Base-by-base conservation (phyloP, 371 early-diverging fungal genomes). In the Parasitella parasitica region DNA sequence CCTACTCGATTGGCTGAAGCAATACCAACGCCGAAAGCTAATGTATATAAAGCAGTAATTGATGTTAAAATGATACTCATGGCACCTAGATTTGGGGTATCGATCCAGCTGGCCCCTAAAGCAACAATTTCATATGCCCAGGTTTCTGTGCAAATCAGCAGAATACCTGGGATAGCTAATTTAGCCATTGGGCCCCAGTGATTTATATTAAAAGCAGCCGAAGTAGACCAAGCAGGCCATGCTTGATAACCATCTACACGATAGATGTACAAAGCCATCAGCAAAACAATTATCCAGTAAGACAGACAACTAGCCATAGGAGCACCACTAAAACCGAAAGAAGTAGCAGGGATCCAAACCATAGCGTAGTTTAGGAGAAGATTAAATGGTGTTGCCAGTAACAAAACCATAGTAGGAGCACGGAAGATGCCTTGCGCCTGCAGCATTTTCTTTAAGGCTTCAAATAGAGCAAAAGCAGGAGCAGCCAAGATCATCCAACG, bases 341-440 rank as follows among this genome's bases (percentile, higher is more conserved):
- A 78, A 13, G 82, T 61, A 8, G 77, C 69, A 6, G 77, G 71
- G 50, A 83, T 78, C 87, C 87, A 91, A n/a, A 93, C 92, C 2
- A 94, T 66, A 1, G 70, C 27, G 36, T 87, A 93, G 72, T 87
- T 92, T 63, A 88, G 67, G 9, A 87, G 39, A 0, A 91, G 51
- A 63, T 93, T 93, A 59, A 92, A 46, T 16, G 92, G 92, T 6
- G 89, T 67, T 8, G 83, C 86, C 13, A 90, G 66, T 20, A 87
- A 36, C 26, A 89, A 70, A 12, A 93, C 84, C 54, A 70, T 74
- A 15, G 93, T 88, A 43, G 83, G 80, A 6, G 93, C 92, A 20
- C 84, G 78, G 87, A 94, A 92, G 58, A 89, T 78, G 12, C 91
- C 90, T 78, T 94, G 95, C 0, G 90, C 89, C 59, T 92, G 91